These are phyloP conservation scores for Russula emetica DNA, from an alignment of 768 basidiomycete species.

Conservation along the genomic window DNA sequence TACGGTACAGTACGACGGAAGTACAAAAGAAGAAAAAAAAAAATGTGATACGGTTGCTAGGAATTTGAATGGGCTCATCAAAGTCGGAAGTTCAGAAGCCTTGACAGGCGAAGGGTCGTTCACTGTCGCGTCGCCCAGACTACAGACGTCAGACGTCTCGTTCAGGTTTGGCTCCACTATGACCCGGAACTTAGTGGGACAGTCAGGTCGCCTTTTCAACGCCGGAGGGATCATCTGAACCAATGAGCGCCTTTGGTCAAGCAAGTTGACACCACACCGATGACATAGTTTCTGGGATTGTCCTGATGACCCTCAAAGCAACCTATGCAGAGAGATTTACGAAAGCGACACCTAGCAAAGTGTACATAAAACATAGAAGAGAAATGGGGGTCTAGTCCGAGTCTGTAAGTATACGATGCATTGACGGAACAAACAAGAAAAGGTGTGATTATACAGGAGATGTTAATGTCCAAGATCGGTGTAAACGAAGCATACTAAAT, in stretches of 20 bases:
- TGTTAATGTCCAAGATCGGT: background rate
- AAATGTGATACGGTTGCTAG: background rate
- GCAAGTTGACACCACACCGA: background rate
- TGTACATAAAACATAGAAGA: background rate
- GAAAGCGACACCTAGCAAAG: background rate
- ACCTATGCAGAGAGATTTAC: background rate
- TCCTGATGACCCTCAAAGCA: background rate
- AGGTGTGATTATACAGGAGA: background rate
- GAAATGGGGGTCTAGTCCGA: background rate
- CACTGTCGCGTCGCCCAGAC: too few relatives aligned
- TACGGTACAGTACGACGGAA: too few relatives aligned
- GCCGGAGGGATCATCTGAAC: background rate
- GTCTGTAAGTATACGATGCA: background rate
- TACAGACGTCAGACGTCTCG: background rate
- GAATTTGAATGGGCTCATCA: background rate
- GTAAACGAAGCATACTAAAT: slow-evolving; percentile 4
- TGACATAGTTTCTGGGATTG: background rate
- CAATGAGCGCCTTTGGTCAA: background rate
- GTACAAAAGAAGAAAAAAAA: too few relatives aligned
- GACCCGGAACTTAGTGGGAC: background rate
- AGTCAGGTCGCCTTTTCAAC: background rate
- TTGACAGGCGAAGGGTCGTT: background rate
- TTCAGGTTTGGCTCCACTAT: background rate
- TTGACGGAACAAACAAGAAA: background rate
- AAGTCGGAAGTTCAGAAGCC: background rate